Evolutionary conservation across 768 basidiomycete genomes (phyloP), one percentile per base, ranked within the genome.

Genomic region (Tulasnella sp.): DNA sequence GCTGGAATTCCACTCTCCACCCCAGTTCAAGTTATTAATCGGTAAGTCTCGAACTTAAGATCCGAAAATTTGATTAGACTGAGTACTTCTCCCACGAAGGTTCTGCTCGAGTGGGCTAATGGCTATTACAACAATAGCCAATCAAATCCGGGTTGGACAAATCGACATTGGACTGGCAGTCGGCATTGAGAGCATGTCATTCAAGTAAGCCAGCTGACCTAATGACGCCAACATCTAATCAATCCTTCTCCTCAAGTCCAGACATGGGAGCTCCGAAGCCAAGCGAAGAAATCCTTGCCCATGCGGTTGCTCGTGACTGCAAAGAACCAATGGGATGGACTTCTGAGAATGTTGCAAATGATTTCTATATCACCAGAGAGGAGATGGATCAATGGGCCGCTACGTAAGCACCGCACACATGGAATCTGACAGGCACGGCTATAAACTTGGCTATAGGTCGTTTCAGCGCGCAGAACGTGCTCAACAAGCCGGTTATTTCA

Each of bases 41-140:
- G 87, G 27, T 51, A 10, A 28, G 37, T 16, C 6, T 19, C 39
- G 42, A 27, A 4, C 42, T 3, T 20, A 4, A n/a, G 13, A 12
- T 1, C 42, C 16, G n/a, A 22, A 22, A 5, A 16, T 31, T 16
- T 7, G 19, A 6, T 25, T n/a, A 6, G 22, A 31, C 6, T 45
- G 43, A 12, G 43, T 28, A 20, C 5, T 25, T 45, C 6, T n/a
- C 22, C 39, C 25, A 22, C 12, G 2, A 16, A 51, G 49, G 22
- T 85, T 86, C 63, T 90, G 86, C 60, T 84, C 84, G 2, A 82
- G 78, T 53, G 86, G 85, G 22, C 74, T 90, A n/a, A 85, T 88
- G 81, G 83, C 87, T 10, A 71, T 81, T 27, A 83, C 81, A 8
- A 72, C 73, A 27, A 77, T 89, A 50, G 74, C 83, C 19, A 88